Base-by-base conservation (phyloP, 139 green algal genomes). In the Penium margaritaceum region DNA sequence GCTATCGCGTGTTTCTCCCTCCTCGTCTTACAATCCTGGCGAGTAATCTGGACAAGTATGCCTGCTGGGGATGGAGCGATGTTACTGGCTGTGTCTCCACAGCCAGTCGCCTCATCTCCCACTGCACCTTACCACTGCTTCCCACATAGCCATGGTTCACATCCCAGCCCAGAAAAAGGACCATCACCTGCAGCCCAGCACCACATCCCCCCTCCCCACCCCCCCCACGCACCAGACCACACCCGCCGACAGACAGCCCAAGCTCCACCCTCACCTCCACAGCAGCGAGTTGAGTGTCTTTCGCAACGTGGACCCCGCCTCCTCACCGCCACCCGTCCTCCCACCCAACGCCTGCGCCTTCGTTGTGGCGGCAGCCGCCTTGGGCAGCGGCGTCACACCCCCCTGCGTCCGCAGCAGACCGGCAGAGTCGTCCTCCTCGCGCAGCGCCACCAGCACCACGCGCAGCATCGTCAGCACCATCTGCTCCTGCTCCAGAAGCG, bases 281-380 rank as follows among this genome's bases (percentile, higher is more conserved):
- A 77, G 46, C n/a, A 77, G 57, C 2, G 70, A 77, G 58, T 19
- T 66, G 32, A 44, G 32, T 63, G 9, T 63, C n/a, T 33, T 33
- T n/a, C 9, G 12, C n/a, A 36, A 21, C 33, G 27, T 21, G n/a
- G 27, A 27, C 33, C 58, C 14, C 24, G 9, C 30, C 27, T 6
- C 32, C 58, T 30, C 58, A 39, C 33, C 58, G 34, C 2, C 4
- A 5, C 32, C 15, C 6, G 57, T 36, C 15, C 21, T 38, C 27
- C 32, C 24, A 21, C 58, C 32, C 32, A n/a, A n/a, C n/a, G n/a
- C n/a, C n/a, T n/a, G n/a, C n/a, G n/a, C n/a, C n/a, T n/a, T n/a
- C n/a, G n/a, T n/a, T n/a, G n/a, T n/a, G n/a, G n/a, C n/a, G n/a
- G n/a, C n/a, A n/a, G n/a, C n/a, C n/a, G n/a, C n/a, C n/a, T n/a